Evolutionary conservation across 768 basidiomycete species (phyloP).

Genomic region (Xerocomus brunneocitrinus): DNA sequence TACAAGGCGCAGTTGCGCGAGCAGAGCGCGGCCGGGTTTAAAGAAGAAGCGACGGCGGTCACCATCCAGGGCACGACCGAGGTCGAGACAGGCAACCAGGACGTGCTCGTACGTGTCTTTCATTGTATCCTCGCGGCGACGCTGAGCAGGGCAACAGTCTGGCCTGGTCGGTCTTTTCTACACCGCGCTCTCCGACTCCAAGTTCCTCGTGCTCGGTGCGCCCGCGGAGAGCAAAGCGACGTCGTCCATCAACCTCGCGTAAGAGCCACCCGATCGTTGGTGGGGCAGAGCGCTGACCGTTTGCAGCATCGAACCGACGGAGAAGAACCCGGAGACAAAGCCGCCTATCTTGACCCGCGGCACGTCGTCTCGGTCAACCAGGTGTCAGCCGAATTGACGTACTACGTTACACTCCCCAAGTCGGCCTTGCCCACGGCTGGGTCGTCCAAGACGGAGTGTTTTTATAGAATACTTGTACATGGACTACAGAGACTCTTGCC

Average conservation of each 20-base stretch:
- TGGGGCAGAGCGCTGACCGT: background rate
- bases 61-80: slow-evolving; percentile 25
- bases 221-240: slow-evolving; percentile 28
- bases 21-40: slow-evolving; percentile 21
- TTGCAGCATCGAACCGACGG: slow-evolving; percentile 28
- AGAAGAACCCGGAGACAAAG: slow-evolving; percentile 18
- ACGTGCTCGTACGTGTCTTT: slow-evolving; percentile 20
- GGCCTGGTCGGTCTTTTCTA: slow-evolving; percentile 37
- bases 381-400: slow-evolving; percentile 25
- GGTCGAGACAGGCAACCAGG: slow-evolving; percentile 21
- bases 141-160: slow-evolving; percentile 9
- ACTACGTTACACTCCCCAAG: slow-evolving; percentile 22
- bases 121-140: background rate
- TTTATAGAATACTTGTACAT: no score
- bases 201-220: slow-evolving; percentile 31
- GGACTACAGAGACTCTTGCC: slow-evolving; percentile 7
- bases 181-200: slow-evolving; percentile 32
- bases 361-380: slow-evolving; percentile 31
- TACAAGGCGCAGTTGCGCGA: slow-evolving; percentile 37
- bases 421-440: slow-evolving; percentile 14
- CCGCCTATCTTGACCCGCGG: slow-evolving; percentile 29
- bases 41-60: slow-evolving; percentile 16
- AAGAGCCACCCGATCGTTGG: slow-evolving; percentile 6
- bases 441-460: slow-evolving; percentile 11
- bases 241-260: slow-evolving; percentile 40